These are phyloP conservation scores for Blepharisma japonicum DNA, from an alignment of 73 alveolate species.

Conservation along the genomic window DNA sequence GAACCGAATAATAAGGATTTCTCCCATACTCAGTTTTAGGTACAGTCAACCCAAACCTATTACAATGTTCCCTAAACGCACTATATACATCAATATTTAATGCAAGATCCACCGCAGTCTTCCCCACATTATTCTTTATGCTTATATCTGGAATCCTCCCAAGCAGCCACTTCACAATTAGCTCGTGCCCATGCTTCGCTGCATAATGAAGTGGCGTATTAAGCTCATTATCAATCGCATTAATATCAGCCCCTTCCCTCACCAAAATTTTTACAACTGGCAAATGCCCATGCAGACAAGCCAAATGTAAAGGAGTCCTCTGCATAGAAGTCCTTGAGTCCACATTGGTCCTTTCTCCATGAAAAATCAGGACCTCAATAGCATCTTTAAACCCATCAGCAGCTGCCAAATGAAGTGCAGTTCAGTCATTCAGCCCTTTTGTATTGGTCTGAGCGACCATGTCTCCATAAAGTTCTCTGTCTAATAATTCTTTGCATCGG, in stretches of 20 bases:
- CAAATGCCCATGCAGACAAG: conserved; percentile 73
- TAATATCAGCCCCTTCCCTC: conserved; percentile 39
- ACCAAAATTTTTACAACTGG: conserved; percentile 58
- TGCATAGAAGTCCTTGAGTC: conserved; percentile 12
- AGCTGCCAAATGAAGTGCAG: conserved; percentile 74
- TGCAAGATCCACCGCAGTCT: conserved; percentile 68
- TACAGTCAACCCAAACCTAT: not conserved
- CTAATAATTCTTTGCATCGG: conserved; percentile 20
- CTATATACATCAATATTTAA: conserved; percentile 66
- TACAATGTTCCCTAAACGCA: conserved; percentile 34
- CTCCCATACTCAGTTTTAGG: not conserved
- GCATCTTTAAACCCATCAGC: conserved; percentile 47
- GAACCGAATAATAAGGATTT: not conserved
- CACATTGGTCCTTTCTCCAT: conserved; percentile 23
- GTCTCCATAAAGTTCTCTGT: conserved; percentile 16
- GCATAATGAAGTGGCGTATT: conserved; percentile 57
- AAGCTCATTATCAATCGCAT: conserved; percentile 41
- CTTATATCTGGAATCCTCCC: conserved; percentile 43
- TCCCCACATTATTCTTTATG: conserved; percentile 66
- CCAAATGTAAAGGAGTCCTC: conserved; percentile 78
- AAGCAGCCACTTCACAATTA: conserved; percentile 34
- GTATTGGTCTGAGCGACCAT: conserved; percentile 34
- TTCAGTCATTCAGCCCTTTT: conserved; percentile 64
- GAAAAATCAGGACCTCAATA: conserved; percentile 36
- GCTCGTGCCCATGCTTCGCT: conserved; percentile 1